Conservation (phyloP, 768 basidiomycete species). For the Clitopilus hobsonii region DNA sequence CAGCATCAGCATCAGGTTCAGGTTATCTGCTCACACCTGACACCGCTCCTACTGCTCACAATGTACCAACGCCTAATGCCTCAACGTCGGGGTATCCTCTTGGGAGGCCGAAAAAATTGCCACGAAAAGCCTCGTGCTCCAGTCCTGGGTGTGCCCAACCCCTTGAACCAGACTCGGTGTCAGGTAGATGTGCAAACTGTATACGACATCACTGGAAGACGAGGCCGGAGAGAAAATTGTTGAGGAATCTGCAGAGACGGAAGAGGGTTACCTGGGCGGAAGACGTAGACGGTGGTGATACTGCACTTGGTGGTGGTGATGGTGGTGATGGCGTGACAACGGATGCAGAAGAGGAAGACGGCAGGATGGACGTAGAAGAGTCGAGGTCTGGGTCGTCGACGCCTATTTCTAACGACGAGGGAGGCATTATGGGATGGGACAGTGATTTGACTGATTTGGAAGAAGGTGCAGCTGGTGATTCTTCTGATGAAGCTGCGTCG, state of each 20-base stretch:
- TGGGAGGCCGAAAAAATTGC: no score
- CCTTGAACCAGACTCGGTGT: conserved; percentile 4
- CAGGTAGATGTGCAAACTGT: conserved; percentile 11
- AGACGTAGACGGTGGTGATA: conserved; percentile 6
- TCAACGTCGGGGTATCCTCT: no score
- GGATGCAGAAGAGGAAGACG: background rate
- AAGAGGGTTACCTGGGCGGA: conserved; percentile 34
- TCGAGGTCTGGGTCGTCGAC: background rate
- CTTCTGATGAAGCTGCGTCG: conserved; percentile 15
- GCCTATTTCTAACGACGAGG: background rate
- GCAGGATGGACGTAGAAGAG: background rate
- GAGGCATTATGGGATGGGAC: conserved; percentile 21
- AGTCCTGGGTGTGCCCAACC: conserved; percentile 5
- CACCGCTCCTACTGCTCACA: background rate
- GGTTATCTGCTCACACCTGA: background rate
- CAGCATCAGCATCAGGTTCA: no score
- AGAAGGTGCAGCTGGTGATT: conserved; percentile 10
- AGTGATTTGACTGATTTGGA: conserved; percentile 27
- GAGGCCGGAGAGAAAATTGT: background rate
- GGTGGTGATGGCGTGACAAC: background rate
- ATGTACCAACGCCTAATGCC: background rate
- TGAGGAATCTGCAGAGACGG: conserved; percentile 10
- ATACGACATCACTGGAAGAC: conserved; percentile 13
- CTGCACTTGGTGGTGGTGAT: background rate
- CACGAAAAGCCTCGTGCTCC: no score